Conservation (phyloP, 75 land plant genomes). For the Picea glauca region DNA sequence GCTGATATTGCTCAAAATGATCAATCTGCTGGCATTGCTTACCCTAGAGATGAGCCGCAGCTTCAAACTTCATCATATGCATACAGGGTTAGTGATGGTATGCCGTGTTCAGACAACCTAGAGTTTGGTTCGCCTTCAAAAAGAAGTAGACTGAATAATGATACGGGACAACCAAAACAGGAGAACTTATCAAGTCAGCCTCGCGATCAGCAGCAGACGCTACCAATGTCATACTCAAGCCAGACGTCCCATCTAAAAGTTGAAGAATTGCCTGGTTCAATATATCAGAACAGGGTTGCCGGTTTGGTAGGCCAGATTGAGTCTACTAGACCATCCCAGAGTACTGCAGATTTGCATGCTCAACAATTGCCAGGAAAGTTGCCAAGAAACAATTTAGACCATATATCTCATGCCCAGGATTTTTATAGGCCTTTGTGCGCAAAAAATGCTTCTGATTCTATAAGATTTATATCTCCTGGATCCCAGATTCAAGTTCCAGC, state of each 20-base stretch:
- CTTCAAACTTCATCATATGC: constrained; percentile 1
- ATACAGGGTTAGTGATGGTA: constrained; percentile 4
- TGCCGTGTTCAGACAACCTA: neutral
- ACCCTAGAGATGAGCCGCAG: constrained; percentile 1
- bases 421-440: constrained; percentile 1
- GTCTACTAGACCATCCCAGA: constrained; percentile 4
- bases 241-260: constrained; percentile 2
- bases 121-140: constrained; percentile 8
- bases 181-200: constrained; percentile 3
- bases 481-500: constrained; percentile 10
- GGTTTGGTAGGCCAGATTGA: constrained; percentile 2
- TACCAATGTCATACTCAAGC: constrained; percentile 1
- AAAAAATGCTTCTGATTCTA: neutral
- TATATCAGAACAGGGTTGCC: constrained; percentile 2
- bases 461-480: constrained; percentile 1
- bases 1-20: constrained; percentile 4
- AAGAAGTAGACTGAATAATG: constrained; percentile 8
- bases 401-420: neutral
- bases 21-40: neutral
- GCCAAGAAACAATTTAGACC: constrained; percentile 1
- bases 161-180: neutral
- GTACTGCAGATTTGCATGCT: neutral
- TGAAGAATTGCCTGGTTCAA: constrained; percentile 8
- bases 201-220: neutral
- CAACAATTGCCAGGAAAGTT: neutral